These are phyloP conservation scores for Alternaria sp. DNA, from an alignment of 2,329 filamentous ascomycete species.

Conservation along the genomic window DNA sequence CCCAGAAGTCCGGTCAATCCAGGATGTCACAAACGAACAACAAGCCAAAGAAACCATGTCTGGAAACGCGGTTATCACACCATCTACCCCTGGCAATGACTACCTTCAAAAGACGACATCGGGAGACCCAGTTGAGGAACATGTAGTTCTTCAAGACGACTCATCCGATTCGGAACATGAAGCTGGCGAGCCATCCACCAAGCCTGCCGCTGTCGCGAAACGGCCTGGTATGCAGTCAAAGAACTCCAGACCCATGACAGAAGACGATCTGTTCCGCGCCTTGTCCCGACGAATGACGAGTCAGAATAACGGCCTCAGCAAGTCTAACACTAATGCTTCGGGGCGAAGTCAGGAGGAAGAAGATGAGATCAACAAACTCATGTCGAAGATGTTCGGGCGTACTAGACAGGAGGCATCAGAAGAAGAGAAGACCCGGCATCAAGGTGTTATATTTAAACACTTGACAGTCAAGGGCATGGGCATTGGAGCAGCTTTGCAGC, in stretches of 20 bases:
- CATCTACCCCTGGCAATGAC: neutral
- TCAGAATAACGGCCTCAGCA: conserved; percentile 30
- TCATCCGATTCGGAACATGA: conserved; percentile 37
- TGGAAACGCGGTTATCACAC: neutral
- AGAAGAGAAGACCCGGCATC: conserved; percentile 74
- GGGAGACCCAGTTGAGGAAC: conserved; percentile 21
- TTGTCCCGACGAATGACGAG: conserved; percentile 61
- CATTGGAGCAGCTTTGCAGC: conserved; percentile 69
- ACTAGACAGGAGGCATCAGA: conserved; percentile 71
- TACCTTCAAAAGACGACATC: conserved; percentile 7
- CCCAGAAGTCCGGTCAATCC: conserved; percentile 1
- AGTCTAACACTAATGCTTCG: conserved; percentile 35
- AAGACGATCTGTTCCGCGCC: conserved; percentile 63
- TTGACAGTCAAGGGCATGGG: conserved; percentile 70
- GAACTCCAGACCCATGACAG: conserved; percentile 50
- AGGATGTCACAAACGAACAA: conserved; percentile 1
- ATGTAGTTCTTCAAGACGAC: conserved; percentile 25
- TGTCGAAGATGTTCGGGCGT: conserved; percentile 76
- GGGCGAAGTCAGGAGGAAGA: conserved; percentile 48
- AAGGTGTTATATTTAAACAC: conserved; percentile 72
- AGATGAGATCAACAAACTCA: conserved; percentile 67
- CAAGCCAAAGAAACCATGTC: neutral
- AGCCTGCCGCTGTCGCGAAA: conserved; percentile 19
- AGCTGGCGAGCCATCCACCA: conserved; percentile 30
- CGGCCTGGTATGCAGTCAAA: conserved; percentile 32